Conservation (phyloP, 1,139 yeast species). For the Candida gigantensis region DNA sequence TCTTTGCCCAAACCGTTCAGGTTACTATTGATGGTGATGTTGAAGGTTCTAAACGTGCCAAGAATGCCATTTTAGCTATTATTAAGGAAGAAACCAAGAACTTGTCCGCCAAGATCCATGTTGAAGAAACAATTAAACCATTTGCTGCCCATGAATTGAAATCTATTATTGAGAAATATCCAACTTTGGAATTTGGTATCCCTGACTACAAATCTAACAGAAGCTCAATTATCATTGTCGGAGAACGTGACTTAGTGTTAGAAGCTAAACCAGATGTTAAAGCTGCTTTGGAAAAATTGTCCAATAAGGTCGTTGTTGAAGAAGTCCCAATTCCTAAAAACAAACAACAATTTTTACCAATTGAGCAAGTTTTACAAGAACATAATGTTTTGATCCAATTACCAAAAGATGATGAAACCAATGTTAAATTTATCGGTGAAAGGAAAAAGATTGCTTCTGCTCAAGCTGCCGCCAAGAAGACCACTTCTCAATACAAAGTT, state of each 20-base stretch:
- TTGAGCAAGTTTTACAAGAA: constrained; percentile 48
- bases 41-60: constrained; percentile 80
- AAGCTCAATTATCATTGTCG: constrained; percentile 48
- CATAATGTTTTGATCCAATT: constrained; percentile 63
- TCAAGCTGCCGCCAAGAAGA: constrained; percentile 56
- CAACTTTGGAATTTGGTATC: constrained; percentile 32
- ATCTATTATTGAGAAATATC: constrained; percentile 22
- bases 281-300: constrained; percentile 46
- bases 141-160: constrained; percentile 43
- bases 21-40: constrained; percentile 81
- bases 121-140: constrained; percentile 51
- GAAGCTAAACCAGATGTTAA: constrained; percentile 50
- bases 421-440: constrained; percentile 68
- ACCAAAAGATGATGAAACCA: constrained; percentile 48
- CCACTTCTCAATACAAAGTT: constrained; percentile 51
- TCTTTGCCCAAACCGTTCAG: constrained; percentile 55
- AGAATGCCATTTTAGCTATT: constrained; percentile 65
- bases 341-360: constrained; percentile 49
- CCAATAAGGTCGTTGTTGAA: constrained; percentile 34
- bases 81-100: constrained; percentile 74
- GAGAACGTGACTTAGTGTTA: constrained; percentile 63
- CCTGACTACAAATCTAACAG: constrained; percentile 32
- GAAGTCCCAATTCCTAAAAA: constrained; percentile 46
- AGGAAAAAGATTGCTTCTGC: constrained; percentile 59
- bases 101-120: constrained; percentile 48